Base-by-base conservation (phyloP, 129 eudicot species). In the Logfia minima region DNA sequence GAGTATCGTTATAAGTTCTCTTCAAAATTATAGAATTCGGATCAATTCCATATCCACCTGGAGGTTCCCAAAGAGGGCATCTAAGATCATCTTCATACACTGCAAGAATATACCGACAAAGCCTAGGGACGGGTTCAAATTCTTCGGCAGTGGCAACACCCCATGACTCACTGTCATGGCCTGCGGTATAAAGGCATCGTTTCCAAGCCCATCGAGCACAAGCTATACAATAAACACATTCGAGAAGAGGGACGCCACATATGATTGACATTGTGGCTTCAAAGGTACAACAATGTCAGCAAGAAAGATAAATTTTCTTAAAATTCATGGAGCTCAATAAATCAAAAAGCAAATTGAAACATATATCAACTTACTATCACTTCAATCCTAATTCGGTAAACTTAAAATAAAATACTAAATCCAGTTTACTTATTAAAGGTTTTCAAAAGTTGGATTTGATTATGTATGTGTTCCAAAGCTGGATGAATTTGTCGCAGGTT, bases 121-220 rank as follows among this genome's bases (percentile, higher is more conserved):
- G 83, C 80, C 97, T 80, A 34, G 97, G 97, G 31, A 92, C 96
- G 8, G 97, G 96, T 35, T 89, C 96, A 41, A 92, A 92, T 37
- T 92, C 97, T 56, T 92, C 87, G 11, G 96, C 81, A 8, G 88
- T 68, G 73, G 96, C 88, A 18, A 80, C 68, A 45, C 88, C 91
- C 97, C 96, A 89, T 48, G 88, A 81, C 66, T 89, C 92, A 62
- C 97, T 92, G 31, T 92, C 97, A 67, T 89, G 92, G 56, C 90
- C 86, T 53, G 89, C 97, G 8, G 83, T 82, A 79, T 92, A 76
- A 34, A 87, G 90, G 69, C 97, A 92, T 22, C 96, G 83, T 28
- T 92, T 89, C 96, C 96, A 92, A 13, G 86, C 92, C 97, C 97
- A 92, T 1, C 96, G 84, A 43, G 97, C 81, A 79, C 96, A 92